Evolutionary conservation across 768 basidiomycete genomes (phyloP).

Genomic region (Hortiboletus flavorubellus): DNA sequence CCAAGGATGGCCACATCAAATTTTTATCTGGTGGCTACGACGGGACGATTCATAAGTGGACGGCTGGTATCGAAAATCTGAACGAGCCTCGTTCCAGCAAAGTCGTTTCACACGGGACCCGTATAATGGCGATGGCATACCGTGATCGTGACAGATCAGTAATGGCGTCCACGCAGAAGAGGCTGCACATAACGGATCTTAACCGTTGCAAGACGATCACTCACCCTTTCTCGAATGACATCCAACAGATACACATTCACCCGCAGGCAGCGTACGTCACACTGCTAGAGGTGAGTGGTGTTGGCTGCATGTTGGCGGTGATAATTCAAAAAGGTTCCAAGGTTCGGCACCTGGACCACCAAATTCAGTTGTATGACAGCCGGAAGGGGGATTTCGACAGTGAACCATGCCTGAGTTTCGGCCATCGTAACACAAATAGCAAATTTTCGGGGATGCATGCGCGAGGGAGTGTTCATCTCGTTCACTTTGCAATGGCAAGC

Average conservation of each 20-base stretch:
- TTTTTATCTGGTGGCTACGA: constrained; percentile 52
- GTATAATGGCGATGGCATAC: constrained; percentile 39
- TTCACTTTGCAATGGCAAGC: constrained; percentile 45
- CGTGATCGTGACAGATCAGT: constrained; percentile 32
- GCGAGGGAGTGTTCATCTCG: constrained; percentile 39
- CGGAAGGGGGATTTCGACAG: constrained; percentile 39
- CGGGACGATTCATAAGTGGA: constrained; percentile 43
- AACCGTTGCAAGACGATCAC: constrained; percentile 29
- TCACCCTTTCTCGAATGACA: constrained; percentile 35
- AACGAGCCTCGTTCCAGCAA: constrained; percentile 24
- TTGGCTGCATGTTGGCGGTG: constrained; percentile 9
- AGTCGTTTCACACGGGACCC: constrained; percentile 30
- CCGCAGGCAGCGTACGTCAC: constrained; percentile 41
- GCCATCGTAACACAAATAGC: constrained; percentile 32
- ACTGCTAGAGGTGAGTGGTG: constrained; percentile 44
- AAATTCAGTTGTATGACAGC: constrained; percentile 48
- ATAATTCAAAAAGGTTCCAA: constrained; percentile 23
- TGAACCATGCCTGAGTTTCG: constrained; percentile 43
- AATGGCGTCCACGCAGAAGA: constrained; percentile 35
- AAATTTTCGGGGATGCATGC: constrained; percentile 28
- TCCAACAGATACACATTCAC: constrained; percentile 46
- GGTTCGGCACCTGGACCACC: constrained; percentile 48
- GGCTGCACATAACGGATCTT: constrained; percentile 38
- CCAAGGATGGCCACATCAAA: constrained; percentile 27
- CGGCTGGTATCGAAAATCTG: constrained; percentile 19